Evolutionary conservation across 495 filamentous ascomycete genomes (phyloP), one percentile per base, ranked within the genome.

Genomic region (Lasiosphaeris hirsuta): DNA sequence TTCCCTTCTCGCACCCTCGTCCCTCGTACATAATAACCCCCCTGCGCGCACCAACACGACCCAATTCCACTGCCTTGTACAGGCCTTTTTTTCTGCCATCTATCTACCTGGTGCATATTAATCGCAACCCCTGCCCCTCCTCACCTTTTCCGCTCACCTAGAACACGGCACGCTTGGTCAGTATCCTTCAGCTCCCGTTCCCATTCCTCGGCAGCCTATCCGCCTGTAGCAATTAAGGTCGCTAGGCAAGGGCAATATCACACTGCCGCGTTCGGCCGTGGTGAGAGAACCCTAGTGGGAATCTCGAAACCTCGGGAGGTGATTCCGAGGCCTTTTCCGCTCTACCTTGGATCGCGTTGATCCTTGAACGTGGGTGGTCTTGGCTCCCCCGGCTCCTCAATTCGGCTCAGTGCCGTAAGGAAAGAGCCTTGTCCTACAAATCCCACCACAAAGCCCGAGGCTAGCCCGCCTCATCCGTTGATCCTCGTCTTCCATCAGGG

Each of bases 291-390:
- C 69, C 65, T 64, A 72, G 70, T 73, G 71, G 69, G 65, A 65
- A 67, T 67, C 62, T 71, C 70, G 65, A 74, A 70, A 72, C 67
- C 64, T 70, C 72, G 70, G 71, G 72, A 67, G 61, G 64, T 65
- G 66, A 64, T 74, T 75, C 72, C 74, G 74, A 70, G 69, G 61
- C 68, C 63, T 74, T 65, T 57, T 67, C 69, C 63, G 71, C 74
- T 69, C 74, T 72, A 70, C 47, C 36, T 34, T 48, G 49, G 51
- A 30, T 62, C 23, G 51, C 59, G 62, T 58, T 67, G 59, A 67
- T 64, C 62, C 58, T 62, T 59, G 64, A 59, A 57, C 45, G 57
- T 60, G 63, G 56, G 59, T 65, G 50, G 61, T 63, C 61, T 57
- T 61, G 46, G 54, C 59, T 41, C 49, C 58, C 58, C 65, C 51